Base-by-base conservation (phyloP, 176 grass and related monocot species). In the Melocanna baccifera region DNA sequence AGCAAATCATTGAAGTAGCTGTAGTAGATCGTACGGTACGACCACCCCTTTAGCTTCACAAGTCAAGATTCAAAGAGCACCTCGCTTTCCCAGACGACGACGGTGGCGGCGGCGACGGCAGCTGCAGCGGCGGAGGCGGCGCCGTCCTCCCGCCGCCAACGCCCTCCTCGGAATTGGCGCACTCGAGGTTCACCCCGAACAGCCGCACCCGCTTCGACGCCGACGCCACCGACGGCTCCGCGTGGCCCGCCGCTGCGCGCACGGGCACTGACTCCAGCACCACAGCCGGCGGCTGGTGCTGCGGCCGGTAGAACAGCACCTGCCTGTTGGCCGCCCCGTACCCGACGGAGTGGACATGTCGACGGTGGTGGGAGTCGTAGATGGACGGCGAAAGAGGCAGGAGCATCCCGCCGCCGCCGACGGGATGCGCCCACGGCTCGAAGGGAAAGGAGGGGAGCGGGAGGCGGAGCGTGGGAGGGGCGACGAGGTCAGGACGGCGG, bases 171-270 rank as follows among this genome's bases (percentile, higher is more conserved):
- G 81, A 76, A 68, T 87, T 76, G 2, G 83, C 85, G 78, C 81
- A 91, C 40, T 96, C 96, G 64, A 99, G 91, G 80, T 99, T 91
- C 51, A 99, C 96, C 19, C 96, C 96, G 87, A 99, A 99, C 10
- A 99, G 87, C 18, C 96, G 87, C 71, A 99, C 81, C 40, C 96
- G 88, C 87, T 99, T 99, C 4, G 93, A 79, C 12, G 89, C 67
- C 3, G 90, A 75, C 53, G 74, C 52, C 77, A 78, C 18, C 7
- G 84, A 85, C 75, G 75, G 59, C 75, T 87, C 80, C 9, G 84
- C 67, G 36, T 76, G 83, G 4, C 9, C 62, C 2, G 25, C 42
- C 42, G 67, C 56, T 40, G 30, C 69, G 50, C 37, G 59, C 20
- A 99, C 82, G 20, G 93, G 96, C 61, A 96, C 86, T 15, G 96